Percentiles rank a stretch among this genome's conserved stretches.
Evolutionary conservation across 305 asterid genomes (phyloP).

Genomic region (Coffea humblotiana): DNA sequence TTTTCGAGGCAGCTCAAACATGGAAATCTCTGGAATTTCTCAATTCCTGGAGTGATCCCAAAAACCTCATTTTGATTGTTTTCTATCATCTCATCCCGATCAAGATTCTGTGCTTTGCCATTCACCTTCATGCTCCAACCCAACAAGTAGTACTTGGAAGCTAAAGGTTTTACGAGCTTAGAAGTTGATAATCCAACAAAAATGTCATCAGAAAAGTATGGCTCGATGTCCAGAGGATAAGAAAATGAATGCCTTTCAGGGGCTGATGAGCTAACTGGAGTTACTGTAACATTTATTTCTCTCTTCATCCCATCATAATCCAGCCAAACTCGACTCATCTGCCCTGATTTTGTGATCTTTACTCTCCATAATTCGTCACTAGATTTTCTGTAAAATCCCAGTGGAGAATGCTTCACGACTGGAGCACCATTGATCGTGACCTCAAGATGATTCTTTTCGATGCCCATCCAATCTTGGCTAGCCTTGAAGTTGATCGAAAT

Average conservation of each 20-base stretch:
- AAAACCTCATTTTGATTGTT: not conserved
- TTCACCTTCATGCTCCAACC: slow-evolving; percentile 2
- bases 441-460: not conserved
- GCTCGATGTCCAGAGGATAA: not conserved
- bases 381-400: not conserved
- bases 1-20: not conserved
- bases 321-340: not conserved
- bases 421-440: slow-evolving; percentile 1
- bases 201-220: not conserved
- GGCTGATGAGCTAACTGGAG: not conserved
- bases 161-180: not conserved
- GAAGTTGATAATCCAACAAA: slow-evolving; percentile 2
- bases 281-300: slow-evolving; percentile 5
- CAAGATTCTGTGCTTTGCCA: not conserved
- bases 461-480: not conserved
- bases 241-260: not conserved
- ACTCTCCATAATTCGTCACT: not conserved
- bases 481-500: not conserved
- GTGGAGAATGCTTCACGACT: not conserved
- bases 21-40: not conserved
- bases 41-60: not conserved
- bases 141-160: not conserved
- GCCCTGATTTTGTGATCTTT: not conserved
- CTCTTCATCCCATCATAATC: not conserved
- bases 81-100: not conserved